Evolutionary conservation across 2,329 filamentous ascomycete genomes (phyloP).

Genomic region (Aspergillus chevalieri): DNA sequence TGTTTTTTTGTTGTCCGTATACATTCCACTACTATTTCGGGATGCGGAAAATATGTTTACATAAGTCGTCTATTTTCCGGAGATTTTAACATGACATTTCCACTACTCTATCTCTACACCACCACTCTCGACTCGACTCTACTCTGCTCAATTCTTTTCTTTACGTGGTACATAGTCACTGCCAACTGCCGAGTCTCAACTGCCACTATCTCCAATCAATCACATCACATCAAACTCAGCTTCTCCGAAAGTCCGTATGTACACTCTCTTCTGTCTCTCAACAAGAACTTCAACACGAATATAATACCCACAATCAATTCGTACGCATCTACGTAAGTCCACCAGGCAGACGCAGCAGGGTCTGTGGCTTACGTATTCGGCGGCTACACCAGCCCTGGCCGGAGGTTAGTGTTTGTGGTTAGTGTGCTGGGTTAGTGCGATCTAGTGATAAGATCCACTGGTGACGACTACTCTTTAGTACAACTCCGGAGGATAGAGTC

Average conservation of each 20-base stretch:
- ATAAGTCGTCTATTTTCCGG: not conserved
- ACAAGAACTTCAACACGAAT: not conserved
- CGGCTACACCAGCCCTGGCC: not conserved
- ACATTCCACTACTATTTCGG: no score
- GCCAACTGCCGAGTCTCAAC: no score
- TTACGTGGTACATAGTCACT: no score
- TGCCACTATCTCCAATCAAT: no score
- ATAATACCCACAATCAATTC: constrained; percentile 5
- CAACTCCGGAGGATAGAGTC: no score
- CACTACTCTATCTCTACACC: not conserved
- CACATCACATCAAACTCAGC: no score
- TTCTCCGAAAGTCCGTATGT: no score
- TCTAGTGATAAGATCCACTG: not conserved
- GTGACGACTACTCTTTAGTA: not conserved
- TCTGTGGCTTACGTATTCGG: not conserved
- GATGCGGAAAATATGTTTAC: not conserved
- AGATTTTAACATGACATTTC: not conserved
- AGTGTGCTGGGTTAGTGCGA: not conserved
- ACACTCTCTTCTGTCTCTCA: not conserved
- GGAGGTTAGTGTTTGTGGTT: not conserved
- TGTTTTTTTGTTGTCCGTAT: no score
- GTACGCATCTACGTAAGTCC: constrained; percentile 18
- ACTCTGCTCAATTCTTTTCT: no score
- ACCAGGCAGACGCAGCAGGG: not conserved
- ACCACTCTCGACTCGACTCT: not conserved